Conservation (phyloP, 1,284 basidiomycete species). For the Sparassis latifolia region DNA sequence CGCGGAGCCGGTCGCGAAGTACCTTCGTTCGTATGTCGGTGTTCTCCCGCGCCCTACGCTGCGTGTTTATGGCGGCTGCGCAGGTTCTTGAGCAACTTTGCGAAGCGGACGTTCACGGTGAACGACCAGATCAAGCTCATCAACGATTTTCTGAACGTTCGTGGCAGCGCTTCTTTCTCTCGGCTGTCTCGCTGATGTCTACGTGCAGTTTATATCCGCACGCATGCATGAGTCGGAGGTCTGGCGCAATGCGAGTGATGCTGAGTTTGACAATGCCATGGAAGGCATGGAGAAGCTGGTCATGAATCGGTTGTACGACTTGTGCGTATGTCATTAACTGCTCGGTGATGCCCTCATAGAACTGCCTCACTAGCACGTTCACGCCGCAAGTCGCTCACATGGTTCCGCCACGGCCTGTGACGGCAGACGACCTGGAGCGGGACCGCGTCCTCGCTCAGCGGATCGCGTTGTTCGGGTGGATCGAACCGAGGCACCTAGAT, state of each 20-base stretch:
- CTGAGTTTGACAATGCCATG: conserved; percentile 93
- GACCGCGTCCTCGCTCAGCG: conserved; percentile 88
- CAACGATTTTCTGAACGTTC: conserved; percentile 82
- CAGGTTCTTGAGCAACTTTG: conserved; percentile 88
- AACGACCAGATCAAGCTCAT: conserved; percentile 91
- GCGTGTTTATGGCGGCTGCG: neutral
- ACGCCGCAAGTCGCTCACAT: conserved; percentile 70
- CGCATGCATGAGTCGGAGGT: conserved; percentile 84
- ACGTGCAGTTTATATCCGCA: conserved; percentile 70
- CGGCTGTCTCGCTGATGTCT: neutral
- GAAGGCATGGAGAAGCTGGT: conserved; percentile 99
- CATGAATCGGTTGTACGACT: conserved; percentile 96
- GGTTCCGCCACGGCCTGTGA: conserved; percentile 72
- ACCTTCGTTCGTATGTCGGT: conserved; percentile 75
- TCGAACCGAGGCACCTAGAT: conserved; percentile 87
- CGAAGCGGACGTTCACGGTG: conserved; percentile 83
- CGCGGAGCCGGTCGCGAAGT: conserved; percentile 88
- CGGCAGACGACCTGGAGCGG: conserved; percentile 92
- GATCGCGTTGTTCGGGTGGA: conserved; percentile 89
- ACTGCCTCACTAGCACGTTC: conserved; percentile 55
- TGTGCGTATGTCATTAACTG: conserved; percentile 43
- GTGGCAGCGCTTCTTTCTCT: conserved; percentile 20
- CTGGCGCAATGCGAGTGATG: conserved; percentile 72
- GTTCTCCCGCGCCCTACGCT: neutral
- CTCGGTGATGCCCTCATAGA: neutral